phyloP scores from a whole-genome alignment of 169 alveolate species.

The Plasmodium gaboni region DNA sequence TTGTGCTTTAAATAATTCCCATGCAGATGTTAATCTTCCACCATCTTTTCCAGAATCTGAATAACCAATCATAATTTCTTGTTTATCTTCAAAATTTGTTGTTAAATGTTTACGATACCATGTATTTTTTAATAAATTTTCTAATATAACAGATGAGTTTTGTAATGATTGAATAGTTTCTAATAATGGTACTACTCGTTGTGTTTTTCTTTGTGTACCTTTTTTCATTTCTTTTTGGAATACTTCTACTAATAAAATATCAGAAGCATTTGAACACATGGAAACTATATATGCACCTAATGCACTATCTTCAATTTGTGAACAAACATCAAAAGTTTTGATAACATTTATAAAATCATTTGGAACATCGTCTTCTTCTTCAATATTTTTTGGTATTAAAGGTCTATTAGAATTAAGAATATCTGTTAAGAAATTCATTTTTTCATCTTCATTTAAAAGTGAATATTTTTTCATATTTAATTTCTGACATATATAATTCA shows the following conservation, averaged over 20 bases:
- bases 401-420: conserved; percentile 82
- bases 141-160: conserved; percentile 83
- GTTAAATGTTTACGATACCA: conserved; percentile 86
- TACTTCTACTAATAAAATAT: conserved; percentile 84
- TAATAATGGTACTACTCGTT: conserved; percentile 87
- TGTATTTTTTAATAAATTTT: conserved; percentile 80
- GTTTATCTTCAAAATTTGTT: conserved; percentile 79
- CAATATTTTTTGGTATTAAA: conserved; percentile 80
- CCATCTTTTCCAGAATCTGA: conserved; percentile 92
- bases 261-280: conserved; percentile 89
- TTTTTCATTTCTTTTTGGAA: conserved; percentile 78
- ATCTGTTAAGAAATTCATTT: conserved; percentile 75
- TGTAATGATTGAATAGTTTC: conserved; percentile 88
- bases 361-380: conserved; percentile 76
- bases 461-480: conserved; percentile 81
- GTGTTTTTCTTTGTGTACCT: conserved; percentile 58
- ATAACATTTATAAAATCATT: conserved; percentile 80
- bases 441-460: conserved; percentile 80
- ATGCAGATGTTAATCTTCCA: conserved; percentile 88
- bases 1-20: conserved; percentile 90
- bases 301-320: conserved; percentile 86
- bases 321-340: conserved; percentile 83
- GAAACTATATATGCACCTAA: conserved; percentile 88
- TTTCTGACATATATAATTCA: conserved; percentile 79
- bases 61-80: conserved; percentile 90